Base-by-base conservation (phyloP, 345 rosid species). In the Citrus unshiu region DNA sequence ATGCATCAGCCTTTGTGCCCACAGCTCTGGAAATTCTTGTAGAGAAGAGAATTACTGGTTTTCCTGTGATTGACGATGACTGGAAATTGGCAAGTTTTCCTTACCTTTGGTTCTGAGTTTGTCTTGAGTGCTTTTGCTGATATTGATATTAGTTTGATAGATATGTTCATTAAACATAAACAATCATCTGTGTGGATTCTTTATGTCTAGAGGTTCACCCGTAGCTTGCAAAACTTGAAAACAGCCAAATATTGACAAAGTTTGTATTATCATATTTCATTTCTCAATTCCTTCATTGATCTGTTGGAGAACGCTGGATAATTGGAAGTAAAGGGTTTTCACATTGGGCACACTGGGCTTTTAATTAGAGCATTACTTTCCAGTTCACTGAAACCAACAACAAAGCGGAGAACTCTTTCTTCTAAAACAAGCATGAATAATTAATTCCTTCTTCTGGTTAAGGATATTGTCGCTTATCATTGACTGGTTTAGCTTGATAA, bases 41-140 rank as follows among this genome's bases (percentile, higher is more conserved):
- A 34, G 95, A 90, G 84, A 84, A 85, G 76, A 90, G 94, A 87
- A 86, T 93, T 81, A 92, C 96, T 29, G 95, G 98, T 70, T 91
- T 93, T 88, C 98, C 99, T 75, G 99, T 95, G 77, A 83, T 93
- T 65, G 96, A 93, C 54, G 92, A 93, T 60, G 92, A 89, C 77
- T 91, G 94, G 94, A 92, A 87, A 78, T 80, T 91, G 94, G 95
- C 90, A 86, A 78, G 87, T 73, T 73, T 75, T 30, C 51, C 78
- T 32, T 54, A 67, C 30, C 78, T 76, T 74, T 68, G 76, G 18
- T 79, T 58, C 16, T 27, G 54, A 24, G 25, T 63, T 24, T 22
- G 2, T 16, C 43, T 19, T 32, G n/a, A 34, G 71, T 65, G 27
- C 12, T 12, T 29, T 61, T 74, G 10, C n/a, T 40, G 30, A 21